Evolutionary conservation across 805 yeast species (phyloP), one percentile per base, ranked within the genome.

Genomic region (Scheffersomyces coipomensis): DNA sequence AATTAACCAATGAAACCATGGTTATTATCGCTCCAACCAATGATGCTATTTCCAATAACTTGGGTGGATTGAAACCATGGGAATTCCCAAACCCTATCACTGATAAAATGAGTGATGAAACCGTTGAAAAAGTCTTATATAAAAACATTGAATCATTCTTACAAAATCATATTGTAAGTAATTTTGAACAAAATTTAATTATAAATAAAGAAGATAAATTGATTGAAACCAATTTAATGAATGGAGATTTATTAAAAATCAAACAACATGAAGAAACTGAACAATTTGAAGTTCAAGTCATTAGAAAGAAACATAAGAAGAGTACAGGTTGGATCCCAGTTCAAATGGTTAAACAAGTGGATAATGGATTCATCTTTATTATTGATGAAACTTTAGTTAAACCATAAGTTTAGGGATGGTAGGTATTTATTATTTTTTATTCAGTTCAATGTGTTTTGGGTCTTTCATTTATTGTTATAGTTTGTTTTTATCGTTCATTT

Each of bases 11-110:
- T n/a, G 61, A 65, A 22, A 50, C 68, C 64, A 40, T 75, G 46
- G 61, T 86, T 17, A 73, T 88, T 5, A 74, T 88, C 52, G 87
- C 95, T 2, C 96, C 96, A 6, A 67, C 79, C 2, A 79, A 88
- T 52, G 60, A 58, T 10, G 90, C 88, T 3, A 52, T 69, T 17
- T 40, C 46, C 15, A 35, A 38, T 12, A 56, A 62, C 42, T 67
- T 88, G 42, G 62, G 63, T 23, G 61, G 68, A 2, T 53, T 82
- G 34, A 88, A 87, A 56, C 96, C 96, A 16, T 88, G 95, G 96
- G 83, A 83, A 54, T 88, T 83, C 58, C 95, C 95, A 0, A 56
- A 53, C 6, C 51, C 66, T 4, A 65, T 78, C 12, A 68, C 67
- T 17, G 68, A 64, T 5, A 64, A 58, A 23, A 55, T 56, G 1